phyloP scores from a whole-genome alignment of 1,139 yeast species.

The Nakaseomyces sp. region DNA sequence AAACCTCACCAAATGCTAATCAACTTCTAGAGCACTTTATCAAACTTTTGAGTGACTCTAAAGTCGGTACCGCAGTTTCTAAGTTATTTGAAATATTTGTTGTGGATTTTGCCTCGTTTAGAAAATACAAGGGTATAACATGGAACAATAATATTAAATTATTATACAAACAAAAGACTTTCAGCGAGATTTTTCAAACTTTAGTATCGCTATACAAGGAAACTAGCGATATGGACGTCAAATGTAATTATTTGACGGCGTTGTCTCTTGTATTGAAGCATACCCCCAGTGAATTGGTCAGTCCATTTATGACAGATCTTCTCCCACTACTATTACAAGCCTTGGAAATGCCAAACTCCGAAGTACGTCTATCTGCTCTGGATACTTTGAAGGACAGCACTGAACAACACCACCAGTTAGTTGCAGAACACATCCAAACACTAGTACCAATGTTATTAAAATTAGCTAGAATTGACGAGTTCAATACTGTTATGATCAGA shows the following conservation, averaged over 20 bases:
- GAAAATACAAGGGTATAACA: constrained; percentile 44
- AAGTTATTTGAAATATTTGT: constrained; percentile 56
- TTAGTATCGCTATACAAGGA: constrained; percentile 37
- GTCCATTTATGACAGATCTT: constrained; percentile 52
- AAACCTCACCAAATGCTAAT: constrained; percentile 44
- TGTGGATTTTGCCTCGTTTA: constrained; percentile 53
- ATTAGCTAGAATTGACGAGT: constrained; percentile 29
- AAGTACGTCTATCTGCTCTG: constrained; percentile 53
- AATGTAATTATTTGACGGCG: constrained; percentile 50
- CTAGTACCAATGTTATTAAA: constrained; percentile 49
- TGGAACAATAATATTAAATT: constrained; percentile 49
- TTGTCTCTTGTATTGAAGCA: constrained; percentile 60
- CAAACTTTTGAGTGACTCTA: constrained; percentile 31
- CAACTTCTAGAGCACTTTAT: constrained; percentile 35
- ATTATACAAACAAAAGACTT: constrained; percentile 72
- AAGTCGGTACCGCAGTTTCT: constrained; percentile 36
- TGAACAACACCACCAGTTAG: constrained; percentile 42
- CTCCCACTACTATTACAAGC: constrained; percentile 69
- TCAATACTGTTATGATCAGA: constrained; percentile 42
- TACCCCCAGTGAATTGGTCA: constrained; percentile 51
- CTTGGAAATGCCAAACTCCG: constrained; percentile 40
- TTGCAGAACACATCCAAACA: constrained; percentile 46
- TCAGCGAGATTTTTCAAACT: constrained; percentile 46
- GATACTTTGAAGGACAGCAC: constrained; percentile 46
- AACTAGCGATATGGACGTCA: constrained; percentile 23